Conservation (phyloP, 2,329 filamentous ascomycete species). For the Exophiala sp. region DNA sequence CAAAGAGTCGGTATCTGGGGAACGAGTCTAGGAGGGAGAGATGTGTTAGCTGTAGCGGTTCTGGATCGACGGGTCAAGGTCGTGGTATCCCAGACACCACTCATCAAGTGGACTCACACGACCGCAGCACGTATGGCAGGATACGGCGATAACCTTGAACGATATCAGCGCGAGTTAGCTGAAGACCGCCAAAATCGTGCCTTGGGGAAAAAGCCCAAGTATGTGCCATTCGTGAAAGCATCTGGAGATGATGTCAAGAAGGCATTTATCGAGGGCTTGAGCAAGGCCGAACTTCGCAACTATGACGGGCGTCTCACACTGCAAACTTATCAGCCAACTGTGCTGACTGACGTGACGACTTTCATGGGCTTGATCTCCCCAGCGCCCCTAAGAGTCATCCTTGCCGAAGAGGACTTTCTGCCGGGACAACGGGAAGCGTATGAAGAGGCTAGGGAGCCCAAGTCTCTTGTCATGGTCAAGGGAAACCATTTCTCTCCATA, state of each 20-base stretch:
- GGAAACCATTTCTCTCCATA: conserved; percentile 40
- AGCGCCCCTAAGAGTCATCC: conserved; percentile 36
- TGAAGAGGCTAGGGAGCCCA: conserved; percentile 36
- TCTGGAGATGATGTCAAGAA: conserved; percentile 12
- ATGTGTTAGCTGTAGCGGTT: conserved; percentile 36
- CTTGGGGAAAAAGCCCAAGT: conserved; percentile 12
- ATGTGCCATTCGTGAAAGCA: conserved; percentile 15
- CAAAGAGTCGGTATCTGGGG: conserved; percentile 39
- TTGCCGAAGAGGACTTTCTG: conserved; percentile 33
- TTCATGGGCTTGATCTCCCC: conserved; percentile 33
- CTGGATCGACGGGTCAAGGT: conserved; percentile 38
- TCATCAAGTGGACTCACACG: conserved; percentile 12
- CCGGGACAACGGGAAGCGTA: conserved; percentile 33
- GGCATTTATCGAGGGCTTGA: conserved; percentile 9
- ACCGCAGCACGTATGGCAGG: conserved; percentile 13
- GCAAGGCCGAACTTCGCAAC: conserved; percentile 11
- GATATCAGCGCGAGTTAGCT: conserved; percentile 9
- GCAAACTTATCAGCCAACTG: conserved; percentile 15
- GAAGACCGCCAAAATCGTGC: conserved; percentile 8
- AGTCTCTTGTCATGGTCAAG: conserved; percentile 35
- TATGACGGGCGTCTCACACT: conserved; percentile 13
- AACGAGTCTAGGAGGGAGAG: conserved; percentile 36
- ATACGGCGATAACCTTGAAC: conserved; percentile 10
- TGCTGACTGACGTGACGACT: conserved; percentile 11
- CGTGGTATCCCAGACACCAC: conserved; percentile 33